phyloP scores from a whole-genome alignment of 208 protist genomes.

The Acanthamoeba castellanii region DNA sequence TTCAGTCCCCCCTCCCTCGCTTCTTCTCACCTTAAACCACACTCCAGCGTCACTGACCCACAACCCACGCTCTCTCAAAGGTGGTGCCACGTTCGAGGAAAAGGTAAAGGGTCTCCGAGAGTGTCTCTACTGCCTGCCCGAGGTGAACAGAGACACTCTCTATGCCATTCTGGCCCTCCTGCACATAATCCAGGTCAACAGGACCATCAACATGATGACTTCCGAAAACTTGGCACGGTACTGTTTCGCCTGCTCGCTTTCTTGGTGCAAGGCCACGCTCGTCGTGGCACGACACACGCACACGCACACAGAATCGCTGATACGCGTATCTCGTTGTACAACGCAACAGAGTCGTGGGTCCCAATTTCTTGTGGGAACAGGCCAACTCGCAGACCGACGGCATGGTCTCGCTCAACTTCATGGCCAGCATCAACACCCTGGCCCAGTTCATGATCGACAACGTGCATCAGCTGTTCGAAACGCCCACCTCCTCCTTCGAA shows the following conservation, averaged over 20 bases:
- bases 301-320: not conserved
- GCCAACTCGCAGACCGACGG: not conserved
- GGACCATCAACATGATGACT: slow-evolving; percentile 74
- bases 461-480: slow-evolving; percentile 47
- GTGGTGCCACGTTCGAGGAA: not conserved
- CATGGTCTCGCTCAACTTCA: slow-evolving; percentile 41
- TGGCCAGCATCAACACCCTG: slow-evolving; percentile 49
- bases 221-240: slow-evolving; percentile 61
- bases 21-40: not conserved
- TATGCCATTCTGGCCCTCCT: slow-evolving; percentile 49
- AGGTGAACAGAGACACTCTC: slow-evolving; percentile 60
- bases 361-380: slow-evolving; percentile 68
- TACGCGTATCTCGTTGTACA: not conserved
- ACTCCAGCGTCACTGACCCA: not conserved
- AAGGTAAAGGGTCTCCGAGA: slow-evolving; percentile 55
- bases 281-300: not conserved
- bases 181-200: slow-evolving; percentile 53
- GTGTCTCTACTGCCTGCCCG: slow-evolving; percentile 52
- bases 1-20: not conserved
- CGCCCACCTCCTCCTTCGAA: slow-evolving; percentile 51
- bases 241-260: not conserved
- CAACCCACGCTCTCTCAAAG: not conserved
- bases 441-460: slow-evolving; percentile 65
- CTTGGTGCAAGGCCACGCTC: not conserved
- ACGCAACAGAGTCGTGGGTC: slow-evolving; percentile 48